phyloP scores from a whole-genome alignment of 768 basidiomycete species.

The Hypsizygus marmoreus region DNA sequence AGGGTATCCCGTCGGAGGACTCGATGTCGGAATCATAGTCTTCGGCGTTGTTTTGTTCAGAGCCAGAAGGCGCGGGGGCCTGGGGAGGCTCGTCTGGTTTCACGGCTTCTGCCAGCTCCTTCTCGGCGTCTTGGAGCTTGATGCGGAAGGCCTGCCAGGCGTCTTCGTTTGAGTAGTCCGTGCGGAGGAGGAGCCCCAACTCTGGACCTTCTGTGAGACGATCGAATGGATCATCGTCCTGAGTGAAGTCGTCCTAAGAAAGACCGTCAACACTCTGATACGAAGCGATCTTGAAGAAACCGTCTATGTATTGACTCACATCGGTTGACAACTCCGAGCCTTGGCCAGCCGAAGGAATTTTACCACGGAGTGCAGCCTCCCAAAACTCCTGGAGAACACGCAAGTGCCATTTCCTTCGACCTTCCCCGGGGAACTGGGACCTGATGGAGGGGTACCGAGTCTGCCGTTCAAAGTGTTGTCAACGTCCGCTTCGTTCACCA shows the following conservation, averaged over 20 bases:
- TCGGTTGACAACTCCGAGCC: not conserved
- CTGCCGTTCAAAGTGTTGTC: slow-evolving; percentile 22
- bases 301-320: too few species aligned
- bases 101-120: slow-evolving; percentile 44
- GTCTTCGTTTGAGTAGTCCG: slow-evolving; percentile 68
- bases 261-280: too few species aligned
- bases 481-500: not conserved
- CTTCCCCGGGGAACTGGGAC: slow-evolving; percentile 48
- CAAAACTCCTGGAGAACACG: slow-evolving; percentile 54
- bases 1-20: slow-evolving; percentile 25
- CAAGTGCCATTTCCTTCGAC: slow-evolving; percentile 57
- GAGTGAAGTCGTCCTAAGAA: slow-evolving; percentile 23
- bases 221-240: slow-evolving; percentile 61
- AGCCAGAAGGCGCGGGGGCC: not conserved
- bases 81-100: slow-evolving; percentile 9
- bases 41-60: slow-evolving; percentile 16
- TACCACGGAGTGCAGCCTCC: slow-evolving; percentile 27
- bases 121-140: slow-evolving; percentile 56
- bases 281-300: too few species aligned
- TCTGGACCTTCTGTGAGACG: slow-evolving; percentile 45
- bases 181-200: slow-evolving; percentile 68
- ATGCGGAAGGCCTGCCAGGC: slow-evolving; percentile 62
- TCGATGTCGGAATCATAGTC: slow-evolving; percentile 39
- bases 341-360: not conserved
- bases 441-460: slow-evolving; percentile 46